Conservation (phyloP, 2,329 filamentous ascomycete species). For the Leptographium galeiforme region DNA sequence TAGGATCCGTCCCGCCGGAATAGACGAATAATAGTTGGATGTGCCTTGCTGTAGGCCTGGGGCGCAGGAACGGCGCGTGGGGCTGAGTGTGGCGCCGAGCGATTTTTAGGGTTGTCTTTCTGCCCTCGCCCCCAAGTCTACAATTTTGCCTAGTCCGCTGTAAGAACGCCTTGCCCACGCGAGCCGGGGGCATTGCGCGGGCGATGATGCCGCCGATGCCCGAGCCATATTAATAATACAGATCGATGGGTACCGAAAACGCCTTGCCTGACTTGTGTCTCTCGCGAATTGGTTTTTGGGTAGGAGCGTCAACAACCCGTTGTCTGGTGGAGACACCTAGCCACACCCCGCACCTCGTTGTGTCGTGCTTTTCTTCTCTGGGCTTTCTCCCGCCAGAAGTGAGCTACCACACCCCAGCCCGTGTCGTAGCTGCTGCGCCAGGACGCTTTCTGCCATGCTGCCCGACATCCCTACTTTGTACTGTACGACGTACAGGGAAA, state of each 20-base stretch:
- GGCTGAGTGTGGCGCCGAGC: slow-evolving; percentile 8
- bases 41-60: slow-evolving; percentile 6
- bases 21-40: not conserved
- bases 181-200: no score
- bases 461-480: not conserved
- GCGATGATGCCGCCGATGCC: not conserved
- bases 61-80: slow-evolving; percentile 7
- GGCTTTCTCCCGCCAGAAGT: no score
- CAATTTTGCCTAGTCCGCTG: not conserved
- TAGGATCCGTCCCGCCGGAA: not conserved
- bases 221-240: not conserved
- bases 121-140: not conserved
- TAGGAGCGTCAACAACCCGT: no score
- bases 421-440: not conserved
- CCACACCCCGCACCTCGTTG: no score
- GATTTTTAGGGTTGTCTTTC: not conserved
- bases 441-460: not conserved
- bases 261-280: no score
- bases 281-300: no score
- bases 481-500: no score
- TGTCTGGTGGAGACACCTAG: no score
- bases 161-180: not conserved
- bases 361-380: no score
- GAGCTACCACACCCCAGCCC: not conserved
- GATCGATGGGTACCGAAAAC: no score